These are phyloP conservation scores for Cytospora mali DNA, from an alignment of 2,329 filamentous ascomycete species.

Conservation along the genomic window DNA sequence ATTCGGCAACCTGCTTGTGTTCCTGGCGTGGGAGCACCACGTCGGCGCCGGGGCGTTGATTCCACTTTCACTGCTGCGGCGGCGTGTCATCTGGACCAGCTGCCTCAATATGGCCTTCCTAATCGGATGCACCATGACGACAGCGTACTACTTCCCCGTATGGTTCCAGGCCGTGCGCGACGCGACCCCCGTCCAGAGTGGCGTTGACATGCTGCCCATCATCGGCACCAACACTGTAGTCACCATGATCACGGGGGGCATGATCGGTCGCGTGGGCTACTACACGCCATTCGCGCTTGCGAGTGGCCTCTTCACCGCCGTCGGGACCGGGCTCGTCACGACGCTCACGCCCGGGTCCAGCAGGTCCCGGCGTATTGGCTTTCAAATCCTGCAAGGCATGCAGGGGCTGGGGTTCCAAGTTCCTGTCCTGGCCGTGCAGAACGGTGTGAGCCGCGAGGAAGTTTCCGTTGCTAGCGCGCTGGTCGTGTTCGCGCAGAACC, in stretches of 20 bases:
- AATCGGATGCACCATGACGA: slow-evolving; percentile 3
- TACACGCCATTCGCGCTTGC: slow-evolving; percentile 3
- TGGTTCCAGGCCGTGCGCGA: slow-evolving; percentile 8
- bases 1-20: not conserved
- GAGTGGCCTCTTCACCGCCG: slow-evolving; percentile 1
- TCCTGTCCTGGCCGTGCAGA: slow-evolving; percentile 4
- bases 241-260: slow-evolving; percentile 6
- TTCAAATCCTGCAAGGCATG: slow-evolving; percentile 3
- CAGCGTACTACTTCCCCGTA: slow-evolving; percentile 8
- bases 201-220: slow-evolving; percentile 13
- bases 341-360: not conserved
- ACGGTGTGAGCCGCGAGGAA: not conserved
- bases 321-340: slow-evolving; percentile 2
- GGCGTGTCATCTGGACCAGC: slow-evolving; percentile 10
- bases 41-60: slow-evolving; percentile 3
- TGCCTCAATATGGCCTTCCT: slow-evolving; percentile 12
- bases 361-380: slow-evolving; percentile 1
- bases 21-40: slow-evolving; percentile 2
- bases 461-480: not conserved
- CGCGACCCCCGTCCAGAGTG: not conserved
- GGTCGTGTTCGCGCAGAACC: slow-evolving; percentile 4
- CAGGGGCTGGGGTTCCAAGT: slow-evolving; percentile 6
- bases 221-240: slow-evolving; percentile 2
- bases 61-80: not conserved
- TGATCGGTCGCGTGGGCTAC: slow-evolving; percentile 12